These are phyloP conservation scores for Zea luxurians DNA, from an alignment of 176 grass and related monocot species.

Conservation along the genomic window DNA sequence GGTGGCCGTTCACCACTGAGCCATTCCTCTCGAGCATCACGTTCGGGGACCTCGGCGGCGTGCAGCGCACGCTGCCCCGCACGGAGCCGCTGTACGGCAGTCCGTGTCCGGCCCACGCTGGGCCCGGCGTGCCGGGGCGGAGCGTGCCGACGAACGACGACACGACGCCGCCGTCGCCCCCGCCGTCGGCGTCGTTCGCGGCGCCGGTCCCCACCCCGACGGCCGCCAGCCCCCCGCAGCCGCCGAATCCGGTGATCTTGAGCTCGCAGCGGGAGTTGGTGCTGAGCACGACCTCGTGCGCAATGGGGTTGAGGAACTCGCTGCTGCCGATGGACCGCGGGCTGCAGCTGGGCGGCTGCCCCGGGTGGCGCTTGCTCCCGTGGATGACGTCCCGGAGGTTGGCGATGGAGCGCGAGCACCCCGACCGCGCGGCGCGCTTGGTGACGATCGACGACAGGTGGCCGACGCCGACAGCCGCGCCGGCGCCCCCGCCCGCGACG, in stretches of 20 bases:
- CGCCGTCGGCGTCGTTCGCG: slow-evolving; percentile 14
- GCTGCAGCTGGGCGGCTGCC: slow-evolving; percentile 75
- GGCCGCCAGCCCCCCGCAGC: neutral
- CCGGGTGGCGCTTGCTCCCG: slow-evolving; percentile 93
- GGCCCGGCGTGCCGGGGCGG: slow-evolving; percentile 78
- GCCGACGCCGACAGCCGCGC: neutral
- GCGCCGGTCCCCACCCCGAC: neutral
- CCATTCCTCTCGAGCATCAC: slow-evolving; percentile 48
- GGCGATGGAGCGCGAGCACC: slow-evolving; percentile 86
- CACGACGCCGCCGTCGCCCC: neutral
- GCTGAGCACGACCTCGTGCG: slow-evolving; percentile 91
- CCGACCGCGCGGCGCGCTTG: slow-evolving; percentile 65
- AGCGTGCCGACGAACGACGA: slow-evolving; percentile 85
- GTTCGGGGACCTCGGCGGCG: slow-evolving; percentile 77
- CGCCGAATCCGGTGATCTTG: slow-evolving; percentile 76
- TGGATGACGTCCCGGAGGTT: slow-evolving; percentile 97
- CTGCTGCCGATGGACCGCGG: slow-evolving; percentile 95
- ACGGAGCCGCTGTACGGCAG: slow-evolving; percentile 51
- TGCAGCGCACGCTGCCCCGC: slow-evolving; percentile 53
- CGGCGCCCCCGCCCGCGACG: neutral
- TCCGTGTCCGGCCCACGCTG: slow-evolving; percentile 55
- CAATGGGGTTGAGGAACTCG: slow-evolving; percentile 98
- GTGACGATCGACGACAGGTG: slow-evolving; percentile 59
- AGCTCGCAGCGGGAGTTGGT: slow-evolving; percentile 93
- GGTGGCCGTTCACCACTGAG: slow-evolving; percentile 2